Evolutionary conservation across 345 rosid genomes (phyloP).

Genomic region (Arabidopsis arenosa): DNA sequence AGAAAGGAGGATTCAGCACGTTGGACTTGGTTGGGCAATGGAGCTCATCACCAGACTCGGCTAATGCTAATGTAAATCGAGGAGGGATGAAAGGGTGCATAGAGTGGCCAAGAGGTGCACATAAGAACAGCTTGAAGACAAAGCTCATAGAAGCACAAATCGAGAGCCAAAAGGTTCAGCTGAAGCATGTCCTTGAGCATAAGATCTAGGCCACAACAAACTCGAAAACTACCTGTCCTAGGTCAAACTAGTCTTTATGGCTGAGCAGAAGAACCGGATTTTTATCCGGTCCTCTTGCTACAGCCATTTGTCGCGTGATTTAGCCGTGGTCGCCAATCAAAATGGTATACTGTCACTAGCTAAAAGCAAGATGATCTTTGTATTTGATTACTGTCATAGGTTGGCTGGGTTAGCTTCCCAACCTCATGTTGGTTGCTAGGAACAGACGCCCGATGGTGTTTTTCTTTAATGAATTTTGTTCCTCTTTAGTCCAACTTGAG

Average conservation of each 20-base stretch:
- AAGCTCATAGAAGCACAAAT: constrained; percentile 85
- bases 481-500: neutral
- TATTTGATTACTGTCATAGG: constrained; percentile 8
- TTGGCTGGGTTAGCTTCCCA: constrained; percentile 29
- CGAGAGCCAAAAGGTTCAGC: constrained; percentile 79
- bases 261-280: constrained; percentile 8
- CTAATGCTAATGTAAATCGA: constrained; percentile 62
- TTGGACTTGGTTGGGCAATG: constrained; percentile 61
- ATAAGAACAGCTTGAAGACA: constrained; percentile 81
- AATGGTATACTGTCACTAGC: constrained; percentile 4
- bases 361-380: constrained; percentile 9
- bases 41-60: constrained; percentile 75
- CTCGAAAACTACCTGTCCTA: neutral
- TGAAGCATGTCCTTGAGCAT: constrained; percentile 87
- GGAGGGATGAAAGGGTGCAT: constrained; percentile 95
- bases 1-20: constrained; percentile 61
- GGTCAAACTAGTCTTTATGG: constrained; percentile 10
- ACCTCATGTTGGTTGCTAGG: constrained; percentile 26
- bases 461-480: neutral
- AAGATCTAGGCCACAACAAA: constrained; percentile 55
- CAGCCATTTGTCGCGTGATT: neutral
- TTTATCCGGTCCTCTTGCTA: neutral
- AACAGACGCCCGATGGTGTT: neutral
- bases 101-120: constrained; percentile 84
- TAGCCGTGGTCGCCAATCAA: neutral